A percentile compares a stretch with the other conserved stretches of the same genome.
Evolutionary conservation across 2,329 filamentous ascomycete genomes (phyloP).

Genomic region (Diaporthe ilicicola): DNA sequence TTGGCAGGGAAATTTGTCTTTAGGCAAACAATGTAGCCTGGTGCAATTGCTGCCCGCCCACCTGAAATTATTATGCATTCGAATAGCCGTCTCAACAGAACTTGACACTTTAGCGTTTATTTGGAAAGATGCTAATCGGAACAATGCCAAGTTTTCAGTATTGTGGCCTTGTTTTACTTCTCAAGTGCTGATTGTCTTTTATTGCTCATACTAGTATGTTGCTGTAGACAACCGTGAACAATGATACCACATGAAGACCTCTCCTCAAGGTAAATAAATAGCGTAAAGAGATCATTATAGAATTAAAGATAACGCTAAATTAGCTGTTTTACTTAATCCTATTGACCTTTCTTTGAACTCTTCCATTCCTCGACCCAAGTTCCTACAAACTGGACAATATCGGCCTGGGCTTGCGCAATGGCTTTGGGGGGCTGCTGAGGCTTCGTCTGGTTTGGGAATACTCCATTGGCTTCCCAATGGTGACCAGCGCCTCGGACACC

Average conservation of each 20-base stretch:
- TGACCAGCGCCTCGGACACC: constrained; percentile 67
- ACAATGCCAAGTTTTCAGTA: too few species aligned
- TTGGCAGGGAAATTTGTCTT: not conserved
- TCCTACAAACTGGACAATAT: not conserved
- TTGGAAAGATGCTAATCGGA: too few species aligned
- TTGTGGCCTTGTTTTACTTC: too few species aligned
- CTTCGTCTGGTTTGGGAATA: constrained; percentile 48
- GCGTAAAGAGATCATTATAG: not conserved
- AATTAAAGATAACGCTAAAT: not conserved
- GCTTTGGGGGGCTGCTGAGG: not conserved
- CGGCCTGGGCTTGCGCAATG: not conserved
- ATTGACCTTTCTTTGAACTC: too few species aligned
- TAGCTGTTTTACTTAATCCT: rapidly evolving
- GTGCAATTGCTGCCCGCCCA: not conserved
- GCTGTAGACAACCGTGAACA: not conserved
- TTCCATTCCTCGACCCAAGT: not conserved
- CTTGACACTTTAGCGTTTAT: too few species aligned
- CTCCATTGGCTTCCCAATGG: constrained; percentile 80
- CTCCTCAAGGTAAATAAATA: not conserved
- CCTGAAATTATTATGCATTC: too few species aligned
- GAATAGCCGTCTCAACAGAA: too few species aligned
- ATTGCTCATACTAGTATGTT: not conserved
- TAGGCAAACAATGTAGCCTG: not conserved
- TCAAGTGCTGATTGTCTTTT: not conserved
- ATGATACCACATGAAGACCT: rapidly evolving